Evolutionary conservation across 75 land plant genomes (phyloP).

Genomic region (Picea glauca): DNA sequence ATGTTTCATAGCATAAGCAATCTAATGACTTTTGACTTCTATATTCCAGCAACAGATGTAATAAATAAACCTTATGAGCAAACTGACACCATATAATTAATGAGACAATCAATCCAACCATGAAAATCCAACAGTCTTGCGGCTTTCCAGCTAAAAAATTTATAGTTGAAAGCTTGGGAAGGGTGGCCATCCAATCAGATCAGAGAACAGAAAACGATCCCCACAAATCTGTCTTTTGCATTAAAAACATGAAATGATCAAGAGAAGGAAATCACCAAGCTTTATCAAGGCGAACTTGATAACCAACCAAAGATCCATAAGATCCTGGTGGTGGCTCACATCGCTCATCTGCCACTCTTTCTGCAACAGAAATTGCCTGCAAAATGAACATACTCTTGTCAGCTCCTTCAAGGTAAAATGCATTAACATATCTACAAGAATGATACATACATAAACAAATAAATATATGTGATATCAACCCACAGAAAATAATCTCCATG

Average conservation of each 20-base stretch:
- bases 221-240: neutral
- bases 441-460: neutral
- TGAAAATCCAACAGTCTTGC: too few species aligned
- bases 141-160: too few species aligned
- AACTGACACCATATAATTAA: too few species aligned
- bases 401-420: neutral
- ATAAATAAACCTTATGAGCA: too few species aligned
- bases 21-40: too few species aligned
- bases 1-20: too few species aligned
- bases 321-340: slow-evolving; percentile 82
- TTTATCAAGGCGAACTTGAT: slow-evolving; percentile 97
- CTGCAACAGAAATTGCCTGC: slow-evolving; percentile 92
- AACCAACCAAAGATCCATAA: slow-evolving; percentile 80
- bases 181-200: too few species aligned
- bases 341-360: slow-evolving; percentile 88
- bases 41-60: too few species aligned
- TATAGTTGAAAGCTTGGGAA: too few species aligned
- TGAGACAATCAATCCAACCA: too few species aligned
- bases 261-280: slow-evolving; percentile 49
- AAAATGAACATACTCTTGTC: slow-evolving; percentile 7
- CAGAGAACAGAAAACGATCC: neutral
- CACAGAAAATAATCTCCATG: too few species aligned
- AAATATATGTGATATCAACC: neutral
- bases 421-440: neutral
- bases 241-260: neutral